phyloP scores from a whole-genome alignment of 202 grass and related monocot species.

The Musa balbisiana region DNA sequence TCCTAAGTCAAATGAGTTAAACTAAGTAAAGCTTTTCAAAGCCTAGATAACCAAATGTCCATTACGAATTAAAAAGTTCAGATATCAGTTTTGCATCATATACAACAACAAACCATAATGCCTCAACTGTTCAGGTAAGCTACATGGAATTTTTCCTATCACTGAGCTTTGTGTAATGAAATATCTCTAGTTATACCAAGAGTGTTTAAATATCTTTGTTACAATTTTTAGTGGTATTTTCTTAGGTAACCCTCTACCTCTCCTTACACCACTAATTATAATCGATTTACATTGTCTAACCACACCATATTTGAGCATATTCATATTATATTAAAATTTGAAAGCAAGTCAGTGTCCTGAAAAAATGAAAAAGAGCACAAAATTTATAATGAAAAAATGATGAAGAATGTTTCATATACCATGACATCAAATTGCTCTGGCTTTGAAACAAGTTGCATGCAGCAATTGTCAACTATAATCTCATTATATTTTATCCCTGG shows the following conservation, averaged over 20 bases:
- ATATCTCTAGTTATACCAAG: too few species aligned
- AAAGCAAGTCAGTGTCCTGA: too few species aligned
- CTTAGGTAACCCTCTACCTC: too few species aligned
- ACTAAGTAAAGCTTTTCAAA: not conserved
- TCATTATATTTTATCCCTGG: constrained; percentile 15
- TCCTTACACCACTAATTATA: too few species aligned
- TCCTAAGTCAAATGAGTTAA: not conserved
- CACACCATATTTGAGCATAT: too few species aligned
- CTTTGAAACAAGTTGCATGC: constrained; percentile 20
- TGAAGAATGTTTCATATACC: not conserved
- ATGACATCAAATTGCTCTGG: constrained; percentile 18
- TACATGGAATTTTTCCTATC: too few species aligned
- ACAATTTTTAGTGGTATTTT: too few species aligned
- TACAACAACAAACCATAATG: not conserved
- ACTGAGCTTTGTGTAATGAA: too few species aligned
- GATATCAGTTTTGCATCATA: not conserved
- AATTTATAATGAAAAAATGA: not conserved
- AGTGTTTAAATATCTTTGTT: too few species aligned
- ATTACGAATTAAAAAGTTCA: not conserved
- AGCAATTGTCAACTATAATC: constrained; percentile 19
- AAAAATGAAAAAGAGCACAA: not conserved
- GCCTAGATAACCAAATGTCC: not conserved
- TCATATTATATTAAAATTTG: too few species aligned
- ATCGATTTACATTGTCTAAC: too few species aligned
- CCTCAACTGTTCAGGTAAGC: too few species aligned